phyloP scores from a whole-genome alignment of 73 alveolate species.

The Diophrys appendiculata region DNA sequence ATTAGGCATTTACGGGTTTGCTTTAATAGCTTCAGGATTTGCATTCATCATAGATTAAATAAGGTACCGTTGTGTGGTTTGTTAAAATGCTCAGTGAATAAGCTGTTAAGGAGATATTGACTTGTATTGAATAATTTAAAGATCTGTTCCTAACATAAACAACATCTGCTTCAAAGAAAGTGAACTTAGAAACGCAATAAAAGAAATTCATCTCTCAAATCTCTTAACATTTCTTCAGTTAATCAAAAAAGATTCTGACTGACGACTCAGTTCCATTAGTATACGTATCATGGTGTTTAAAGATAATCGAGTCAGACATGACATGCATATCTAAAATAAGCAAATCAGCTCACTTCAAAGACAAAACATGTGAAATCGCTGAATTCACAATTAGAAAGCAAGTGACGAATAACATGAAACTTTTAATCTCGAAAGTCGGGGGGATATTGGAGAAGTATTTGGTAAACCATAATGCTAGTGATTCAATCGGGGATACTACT shows the following conservation, averaged over 20 bases:
- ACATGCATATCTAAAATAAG: slow-evolving; percentile 1
- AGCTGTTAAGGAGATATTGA: slow-evolving; percentile 16
- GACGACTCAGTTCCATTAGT: neutral
- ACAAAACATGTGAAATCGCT: slow-evolving; percentile 34
- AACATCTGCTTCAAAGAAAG: slow-evolving; percentile 10
- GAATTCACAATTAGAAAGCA: slow-evolving; percentile 27
- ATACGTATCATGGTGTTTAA: slow-evolving; percentile 16
- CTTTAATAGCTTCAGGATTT: slow-evolving; percentile 9
- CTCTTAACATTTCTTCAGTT: neutral
- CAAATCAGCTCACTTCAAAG: slow-evolving; percentile 20
- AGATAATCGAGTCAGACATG: neutral
- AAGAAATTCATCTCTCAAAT: neutral
- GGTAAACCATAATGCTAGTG: no score
- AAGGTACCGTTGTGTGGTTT: slow-evolving; percentile 43
- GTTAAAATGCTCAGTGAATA: slow-evolving; percentile 25
- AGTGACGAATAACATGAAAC: slow-evolving; percentile 24
- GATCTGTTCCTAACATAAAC: slow-evolving; percentile 20
- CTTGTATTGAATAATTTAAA: slow-evolving; percentile 29
- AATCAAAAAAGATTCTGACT: neutral
- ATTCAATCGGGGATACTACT: no score
- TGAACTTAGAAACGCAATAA: neutral
- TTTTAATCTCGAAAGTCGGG: slow-evolving; percentile 5
- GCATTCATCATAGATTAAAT: neutral
- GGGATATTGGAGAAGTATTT: neutral
- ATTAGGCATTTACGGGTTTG: neutral